Base-by-base conservation (phyloP, 106 monocot species). In the Dendrobium catenatum region DNA sequence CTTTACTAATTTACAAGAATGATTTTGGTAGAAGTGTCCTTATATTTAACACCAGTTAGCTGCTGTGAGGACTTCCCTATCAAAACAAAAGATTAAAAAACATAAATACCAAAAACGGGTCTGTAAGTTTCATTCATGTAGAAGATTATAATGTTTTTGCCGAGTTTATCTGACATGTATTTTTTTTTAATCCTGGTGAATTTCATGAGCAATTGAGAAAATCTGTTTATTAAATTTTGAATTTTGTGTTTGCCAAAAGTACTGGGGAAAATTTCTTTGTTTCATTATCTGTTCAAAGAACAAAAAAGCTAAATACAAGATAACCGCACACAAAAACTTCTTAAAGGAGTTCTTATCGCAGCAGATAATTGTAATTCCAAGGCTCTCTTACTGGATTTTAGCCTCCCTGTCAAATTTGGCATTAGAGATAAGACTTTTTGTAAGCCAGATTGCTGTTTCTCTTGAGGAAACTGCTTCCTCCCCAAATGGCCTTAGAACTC, bases 371-470 rank as follows among this genome's bases (percentile, higher is more conserved):
- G 51, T 13, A 51, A 51, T 72, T 72, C 72, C 17, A 40, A 72
- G 72, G 72, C 29, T 16, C 33, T 66, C 27, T 43, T 66, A 77
- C 48, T 83, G 24, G 15, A 54, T 49, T 77, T 78, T 73, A 76
- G 78, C 64, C 27, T 78, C 75, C 41, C 75, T 80, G 41, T 67
- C 87, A 42, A 80, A 74, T 82, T 89, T 91, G 22, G 90, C 72
- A 75, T 42, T 51, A 0, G 83, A 79, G 64, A 90, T 85, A 13
- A 94, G 87, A 72, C 90, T 96, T 77, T 94, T 96, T 68, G 96
- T 94, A 54, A 96, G 80, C 96, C 94, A 94, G 41, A 96, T 96
- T 73, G 96, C 92, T 37, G 94, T 96, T 84, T 96, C 96, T 79
- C 94, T 87, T 2, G 94, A 92, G 18, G 96, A 92, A 9, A 96